Conservation (phyloP, 768 basidiomycete genomes). For the Crassisporium funariophilum region DNA sequence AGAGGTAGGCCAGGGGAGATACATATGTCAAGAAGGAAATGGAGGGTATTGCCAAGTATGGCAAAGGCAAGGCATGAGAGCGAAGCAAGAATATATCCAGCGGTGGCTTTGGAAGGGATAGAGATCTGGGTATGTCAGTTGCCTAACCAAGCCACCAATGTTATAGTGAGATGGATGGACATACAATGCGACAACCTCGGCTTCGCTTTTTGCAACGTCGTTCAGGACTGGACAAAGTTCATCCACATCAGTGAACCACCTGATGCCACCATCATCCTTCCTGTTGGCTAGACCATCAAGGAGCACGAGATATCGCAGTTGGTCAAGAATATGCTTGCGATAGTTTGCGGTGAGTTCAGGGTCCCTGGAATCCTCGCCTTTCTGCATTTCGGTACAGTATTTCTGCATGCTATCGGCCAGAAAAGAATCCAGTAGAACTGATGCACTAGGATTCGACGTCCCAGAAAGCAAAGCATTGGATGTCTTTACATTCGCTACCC, state of each 20-base stretch:
- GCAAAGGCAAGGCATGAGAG: conserved; percentile 68
- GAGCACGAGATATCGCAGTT: conserved; percentile 70
- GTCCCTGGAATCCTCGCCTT: conserved; percentile 50
- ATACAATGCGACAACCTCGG: conserved; percentile 54
- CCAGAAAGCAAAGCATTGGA: conserved; percentile 65
- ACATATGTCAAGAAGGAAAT: conserved; percentile 73
- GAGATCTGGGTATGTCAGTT: conserved; percentile 36
- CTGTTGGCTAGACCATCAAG: conserved; percentile 67
- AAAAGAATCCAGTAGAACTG: conserved; percentile 64
- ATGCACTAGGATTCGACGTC: conserved; percentile 46
- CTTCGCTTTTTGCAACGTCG: conserved; percentile 54
- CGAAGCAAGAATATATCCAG: conserved; percentile 74
- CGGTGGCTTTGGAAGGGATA: conserved; percentile 45
- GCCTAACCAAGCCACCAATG: conserved; percentile 9
- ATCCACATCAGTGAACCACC: conserved; percentile 76
- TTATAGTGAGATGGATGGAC: conserved; percentile 23
- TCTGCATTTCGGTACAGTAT: conserved; percentile 65
- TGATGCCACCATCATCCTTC: conserved; percentile 62
- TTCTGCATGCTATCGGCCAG: conserved; percentile 54
- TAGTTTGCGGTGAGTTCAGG: conserved; percentile 52
- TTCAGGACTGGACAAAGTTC: conserved; percentile 51
- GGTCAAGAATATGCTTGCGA: conserved; percentile 50
- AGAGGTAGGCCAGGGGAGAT: conserved; percentile 70
- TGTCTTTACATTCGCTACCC: conserved; percentile 64
- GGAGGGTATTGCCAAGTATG: conserved; percentile 67